Evolutionary conservation across 139 green algal species (phyloP), one percentile per base, ranked within the genome.

Genomic region (Chlorella sorokiniana): DNA sequence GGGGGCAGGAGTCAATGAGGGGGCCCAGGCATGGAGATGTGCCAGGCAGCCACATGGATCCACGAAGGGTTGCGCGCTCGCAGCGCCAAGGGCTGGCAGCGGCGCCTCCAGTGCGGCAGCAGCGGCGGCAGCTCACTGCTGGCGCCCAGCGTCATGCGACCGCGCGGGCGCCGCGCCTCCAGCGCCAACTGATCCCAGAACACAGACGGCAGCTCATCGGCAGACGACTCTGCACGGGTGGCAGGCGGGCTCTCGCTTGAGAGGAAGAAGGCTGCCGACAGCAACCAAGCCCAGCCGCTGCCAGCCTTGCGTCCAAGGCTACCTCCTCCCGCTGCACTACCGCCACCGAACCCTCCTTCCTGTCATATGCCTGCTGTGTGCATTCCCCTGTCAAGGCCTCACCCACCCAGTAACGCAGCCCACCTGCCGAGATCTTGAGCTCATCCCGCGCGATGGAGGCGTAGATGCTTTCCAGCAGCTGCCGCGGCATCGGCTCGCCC

Each of bases 361-460:
- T 31, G 23, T 10, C 23, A 65, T 65, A 10, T 22, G 6, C 56
- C n/a, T 10, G 18, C 56, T 33, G 16, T n/a, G n/a, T n/a, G n/a
- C n/a, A n/a, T n/a, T n/a, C n/a, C n/a, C n/a, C n/a, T n/a, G n/a
- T n/a, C n/a, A n/a, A n/a, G n/a, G n/a, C n/a, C n/a, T 31, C 56
- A 65, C 56, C 56, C 56, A 65, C 56, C 18, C 56, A 65, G 18
- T 16, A 20, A 48, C 22, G 33, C 20, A 6, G 11, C 71, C 16
- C 80, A 65, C 84, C 88, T 5, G 79, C 75, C n/a, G 87, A 84
- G 64, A 96, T 92, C 62, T 90, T 90, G 76, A 96, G 94, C 83
- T 96, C 93, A 48, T 96, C 89, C 8, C 68, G 61, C 4, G 82
- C 74, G 62, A 97, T 97, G 69, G 79, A 86, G 4, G 88, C 68